Conservation (phyloP, 768 basidiomycete genomes). For the Mycena amicta region DNA sequence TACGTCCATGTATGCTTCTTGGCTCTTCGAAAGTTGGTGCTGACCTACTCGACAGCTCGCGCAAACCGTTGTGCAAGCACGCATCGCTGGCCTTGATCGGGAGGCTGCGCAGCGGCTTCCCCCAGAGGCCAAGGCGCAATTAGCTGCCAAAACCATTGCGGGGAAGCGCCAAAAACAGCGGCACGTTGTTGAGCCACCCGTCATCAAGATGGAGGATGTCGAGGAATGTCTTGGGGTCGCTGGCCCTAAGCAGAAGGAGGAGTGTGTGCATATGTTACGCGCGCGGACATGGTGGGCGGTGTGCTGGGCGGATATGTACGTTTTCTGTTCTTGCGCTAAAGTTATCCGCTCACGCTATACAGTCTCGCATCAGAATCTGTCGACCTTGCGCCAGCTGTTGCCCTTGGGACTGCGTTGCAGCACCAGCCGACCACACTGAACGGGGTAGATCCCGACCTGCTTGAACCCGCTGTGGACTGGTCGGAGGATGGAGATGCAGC, state of each 20-base stretch:
- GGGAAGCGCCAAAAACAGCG: not conserved
- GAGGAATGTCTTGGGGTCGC: not conserved
- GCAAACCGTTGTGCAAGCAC: conserved; percentile 14
- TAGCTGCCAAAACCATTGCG: not conserved
- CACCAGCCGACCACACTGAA: not conserved
- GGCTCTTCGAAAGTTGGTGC: not conserved
- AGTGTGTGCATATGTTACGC: conserved; percentile 38
- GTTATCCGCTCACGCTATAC: too few species aligned
- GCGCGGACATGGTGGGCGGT: conserved; percentile 79
- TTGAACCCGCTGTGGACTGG: not conserved
- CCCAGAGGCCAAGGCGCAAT: not conserved
- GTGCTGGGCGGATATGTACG: conserved; percentile 76
- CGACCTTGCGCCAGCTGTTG: conserved; percentile 7
- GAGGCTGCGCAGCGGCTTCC: not conserved
- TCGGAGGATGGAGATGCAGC: not conserved
- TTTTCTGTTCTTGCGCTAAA: conserved; percentile 25
- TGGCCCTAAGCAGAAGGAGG: not conserved
- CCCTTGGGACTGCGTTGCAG: not conserved
- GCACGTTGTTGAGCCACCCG: not conserved
- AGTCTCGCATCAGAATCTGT: conserved; percentile 70
- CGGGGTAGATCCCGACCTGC: not conserved
- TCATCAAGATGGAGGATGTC: not conserved
- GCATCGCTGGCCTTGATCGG: conserved; percentile 2
- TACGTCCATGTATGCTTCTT: conserved; percentile 18
- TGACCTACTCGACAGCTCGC: conserved; percentile 11